phyloP scores from a whole-genome alignment of 2,329 filamentous ascomycete genomes.

The Stachybotrys chartarum region DNA sequence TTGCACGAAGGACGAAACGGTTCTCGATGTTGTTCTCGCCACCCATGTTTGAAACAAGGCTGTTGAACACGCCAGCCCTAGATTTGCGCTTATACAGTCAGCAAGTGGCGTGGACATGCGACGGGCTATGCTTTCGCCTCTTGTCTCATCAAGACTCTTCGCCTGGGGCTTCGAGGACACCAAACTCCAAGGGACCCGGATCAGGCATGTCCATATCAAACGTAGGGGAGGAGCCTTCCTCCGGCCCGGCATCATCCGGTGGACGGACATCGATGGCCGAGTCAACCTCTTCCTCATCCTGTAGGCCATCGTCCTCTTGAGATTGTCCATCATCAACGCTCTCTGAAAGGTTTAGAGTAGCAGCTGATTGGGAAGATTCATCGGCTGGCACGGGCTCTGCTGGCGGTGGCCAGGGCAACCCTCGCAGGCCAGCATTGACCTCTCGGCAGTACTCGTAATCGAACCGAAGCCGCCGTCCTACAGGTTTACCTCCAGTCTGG shows the following conservation, averaged over 20 bases:
- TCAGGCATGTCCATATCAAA: not conserved
- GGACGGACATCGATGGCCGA: not conserved
- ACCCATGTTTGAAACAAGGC: too few relatives aligned
- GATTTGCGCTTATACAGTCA: too few relatives aligned
- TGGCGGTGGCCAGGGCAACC: conserved; percentile 16
- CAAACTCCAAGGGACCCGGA: too few relatives aligned
- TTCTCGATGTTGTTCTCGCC: too few relatives aligned
- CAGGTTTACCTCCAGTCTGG: conserved; percentile 28
- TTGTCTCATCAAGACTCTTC: too few relatives aligned
- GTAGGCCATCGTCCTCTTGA: not conserved
- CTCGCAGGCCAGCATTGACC: conserved; percentile 22
- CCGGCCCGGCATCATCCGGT: not conserved
- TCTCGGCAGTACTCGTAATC: conserved; percentile 24
- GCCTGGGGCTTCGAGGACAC: too few relatives aligned
- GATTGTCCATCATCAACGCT: not conserved
- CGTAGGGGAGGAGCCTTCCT: not conserved
- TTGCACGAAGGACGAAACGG: too few relatives aligned
- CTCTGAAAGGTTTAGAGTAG: not conserved
- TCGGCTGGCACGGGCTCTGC: not conserved
- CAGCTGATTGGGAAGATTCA: not conserved
- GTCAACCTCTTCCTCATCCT: not conserved
- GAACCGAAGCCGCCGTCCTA: conserved; percentile 25
- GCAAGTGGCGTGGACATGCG: too few relatives aligned
- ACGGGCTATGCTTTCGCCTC: too few relatives aligned
- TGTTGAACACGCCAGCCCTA: too few relatives aligned